Evolutionary conservation across 148 eudicot genomes (phyloP).

Genomic region (Fagopyrum tataricum): DNA sequence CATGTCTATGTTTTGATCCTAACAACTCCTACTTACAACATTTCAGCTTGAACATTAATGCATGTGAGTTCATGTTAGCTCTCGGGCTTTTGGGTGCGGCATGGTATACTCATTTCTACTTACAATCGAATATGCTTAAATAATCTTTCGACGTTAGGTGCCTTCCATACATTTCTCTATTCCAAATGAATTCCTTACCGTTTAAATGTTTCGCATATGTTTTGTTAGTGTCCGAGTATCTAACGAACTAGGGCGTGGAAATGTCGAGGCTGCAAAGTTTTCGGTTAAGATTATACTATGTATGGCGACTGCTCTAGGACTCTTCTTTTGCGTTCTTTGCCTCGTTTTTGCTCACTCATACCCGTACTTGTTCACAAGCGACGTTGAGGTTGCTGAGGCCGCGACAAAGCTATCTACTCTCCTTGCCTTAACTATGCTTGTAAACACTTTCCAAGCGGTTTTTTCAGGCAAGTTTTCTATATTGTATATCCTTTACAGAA

Average conservation of each 20-base stretch:
- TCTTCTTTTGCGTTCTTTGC: slow-evolving; percentile 28
- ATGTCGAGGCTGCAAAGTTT: slow-evolving; percentile 57
- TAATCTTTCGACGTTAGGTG: too few species aligned
- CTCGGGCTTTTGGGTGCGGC: neutral
- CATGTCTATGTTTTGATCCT: too few species aligned
- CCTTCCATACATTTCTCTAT: neutral
- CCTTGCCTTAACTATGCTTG: slow-evolving; percentile 46
- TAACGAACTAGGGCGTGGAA: slow-evolving; percentile 69
- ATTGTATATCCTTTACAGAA: neutral
- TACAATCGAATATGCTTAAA: too few species aligned
- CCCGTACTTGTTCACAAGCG: slow-evolving; percentile 58
- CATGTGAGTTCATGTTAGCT: slow-evolving; percentile 1
- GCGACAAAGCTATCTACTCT: slow-evolving; percentile 50
- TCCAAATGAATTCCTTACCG: neutral
- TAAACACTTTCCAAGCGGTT: slow-evolving; percentile 58
- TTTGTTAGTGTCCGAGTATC: slow-evolving; percentile 54
- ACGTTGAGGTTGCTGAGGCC: slow-evolving; percentile 44
- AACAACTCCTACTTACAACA: neutral
- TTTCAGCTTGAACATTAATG: slow-evolving; percentile 9
- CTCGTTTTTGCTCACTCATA: slow-evolving; percentile 25
- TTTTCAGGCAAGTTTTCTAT: slow-evolving; percentile 41
- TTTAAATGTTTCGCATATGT: neutral
- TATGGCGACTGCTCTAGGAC: slow-evolving; percentile 42
- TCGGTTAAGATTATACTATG: slow-evolving; percentile 47
- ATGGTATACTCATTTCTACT: neutral